Evolutionary conservation across 1,284 basidiomycete genomes (phyloP).

Genomic region (Pulveroboletus sp.): DNA sequence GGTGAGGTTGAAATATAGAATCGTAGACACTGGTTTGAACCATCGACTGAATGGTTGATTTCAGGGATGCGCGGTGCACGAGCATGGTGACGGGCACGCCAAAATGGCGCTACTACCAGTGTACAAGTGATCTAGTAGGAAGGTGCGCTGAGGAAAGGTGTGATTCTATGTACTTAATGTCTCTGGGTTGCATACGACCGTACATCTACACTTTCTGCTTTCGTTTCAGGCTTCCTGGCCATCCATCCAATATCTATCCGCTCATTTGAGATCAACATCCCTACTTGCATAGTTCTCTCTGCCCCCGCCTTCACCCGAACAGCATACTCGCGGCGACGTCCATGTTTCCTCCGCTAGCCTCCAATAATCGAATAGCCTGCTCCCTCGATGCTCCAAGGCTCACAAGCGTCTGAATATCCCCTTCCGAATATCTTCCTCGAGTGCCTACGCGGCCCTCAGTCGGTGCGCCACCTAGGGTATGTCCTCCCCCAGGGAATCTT

Average conservation of each 20-base stretch:
- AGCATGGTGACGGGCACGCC: neutral
- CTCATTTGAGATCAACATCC: neutral
- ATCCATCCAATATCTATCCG: neutral
- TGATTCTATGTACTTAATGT: slow-evolving; percentile 1
- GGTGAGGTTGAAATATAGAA: slow-evolving; percentile 95
- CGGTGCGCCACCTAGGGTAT: slow-evolving; percentile 46
- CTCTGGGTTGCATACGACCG: too few species aligned
- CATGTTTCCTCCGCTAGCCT: slow-evolving; percentile 82
- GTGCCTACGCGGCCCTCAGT: slow-evolving; percentile 17
- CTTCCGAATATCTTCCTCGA: slow-evolving; percentile 48
- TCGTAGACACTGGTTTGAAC: slow-evolving; percentile 80
- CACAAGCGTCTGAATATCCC: slow-evolving; percentile 58
- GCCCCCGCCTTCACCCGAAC: slow-evolving; percentile 50
- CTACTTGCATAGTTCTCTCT: neutral
- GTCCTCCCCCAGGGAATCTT: slow-evolving; percentile 64
- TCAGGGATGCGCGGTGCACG: slow-evolving; percentile 25
- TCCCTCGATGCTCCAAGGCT: slow-evolving; percentile 76
- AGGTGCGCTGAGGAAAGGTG: neutral
- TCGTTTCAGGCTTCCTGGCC: neutral
- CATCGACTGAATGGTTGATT: slow-evolving; percentile 63
- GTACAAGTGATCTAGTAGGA: neutral
- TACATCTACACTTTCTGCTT: neutral
- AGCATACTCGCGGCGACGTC: slow-evolving; percentile 88
- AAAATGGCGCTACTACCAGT: neutral
- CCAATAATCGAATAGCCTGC: slow-evolving; percentile 74